Conservation (phyloP, 2,329 filamentous ascomycete genomes). For the Microdochium trichocladiopsis region DNA sequence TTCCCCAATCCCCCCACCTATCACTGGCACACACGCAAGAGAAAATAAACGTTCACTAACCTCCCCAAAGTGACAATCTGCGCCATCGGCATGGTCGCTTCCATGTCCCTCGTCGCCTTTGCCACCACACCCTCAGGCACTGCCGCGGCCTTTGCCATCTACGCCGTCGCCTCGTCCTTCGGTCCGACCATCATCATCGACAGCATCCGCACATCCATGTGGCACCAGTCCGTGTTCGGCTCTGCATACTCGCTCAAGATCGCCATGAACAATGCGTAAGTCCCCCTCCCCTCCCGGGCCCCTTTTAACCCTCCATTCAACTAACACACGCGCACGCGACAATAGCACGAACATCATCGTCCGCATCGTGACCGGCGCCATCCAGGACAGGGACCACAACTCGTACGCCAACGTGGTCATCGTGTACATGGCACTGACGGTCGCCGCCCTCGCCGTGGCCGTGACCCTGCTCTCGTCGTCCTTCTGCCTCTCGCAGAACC, state of each 20-base stretch:
- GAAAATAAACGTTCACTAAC: not conserved
- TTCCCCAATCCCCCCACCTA: no score
- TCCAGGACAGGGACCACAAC: constrained; percentile 51
- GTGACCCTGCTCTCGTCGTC: constrained; percentile 28
- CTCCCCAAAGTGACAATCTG: constrained; percentile 27
- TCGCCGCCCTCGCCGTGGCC: constrained; percentile 37
- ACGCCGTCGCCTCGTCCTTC: constrained; percentile 45
- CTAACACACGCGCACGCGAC: not conserved
- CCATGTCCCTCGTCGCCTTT: constrained; percentile 49
- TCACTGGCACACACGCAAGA: no score
- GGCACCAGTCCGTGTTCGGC: constrained; percentile 53
- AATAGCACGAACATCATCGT: constrained; percentile 52
- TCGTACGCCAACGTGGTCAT: constrained; percentile 48
- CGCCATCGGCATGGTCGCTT: constrained; percentile 40
- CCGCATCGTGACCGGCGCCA: constrained; percentile 46
- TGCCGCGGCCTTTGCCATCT: constrained; percentile 52
- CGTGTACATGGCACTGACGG: constrained; percentile 47
- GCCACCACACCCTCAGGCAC: constrained; percentile 40
- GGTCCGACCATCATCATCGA: constrained; percentile 55
- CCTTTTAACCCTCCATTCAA: not conserved
- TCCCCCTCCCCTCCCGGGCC: not conserved
- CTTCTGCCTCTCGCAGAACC: constrained; percentile 26
- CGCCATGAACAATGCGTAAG: constrained; percentile 50
- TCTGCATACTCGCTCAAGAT: constrained; percentile 54
- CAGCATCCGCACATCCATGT: constrained; percentile 51